Evolutionary conservation across 2,329 filamentous ascomycete species (phyloP), one percentile per base, ranked within the genome.

Genomic region (Phialocephala subalpina): DNA sequence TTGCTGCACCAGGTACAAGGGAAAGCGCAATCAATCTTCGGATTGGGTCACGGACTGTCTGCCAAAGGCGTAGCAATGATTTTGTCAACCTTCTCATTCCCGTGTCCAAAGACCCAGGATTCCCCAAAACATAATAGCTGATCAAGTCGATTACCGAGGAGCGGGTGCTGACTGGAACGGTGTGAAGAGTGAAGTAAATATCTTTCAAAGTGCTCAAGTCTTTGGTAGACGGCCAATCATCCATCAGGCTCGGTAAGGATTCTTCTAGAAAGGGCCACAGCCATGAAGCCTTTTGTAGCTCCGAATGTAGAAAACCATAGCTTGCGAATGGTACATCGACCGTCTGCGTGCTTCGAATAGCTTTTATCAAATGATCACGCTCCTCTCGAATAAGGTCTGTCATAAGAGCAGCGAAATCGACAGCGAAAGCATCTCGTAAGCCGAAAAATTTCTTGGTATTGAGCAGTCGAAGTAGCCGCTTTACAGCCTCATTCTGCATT

Each of bases 1-100:
- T 22, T 11, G 14, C n/a, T 36, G 22, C 25, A 11, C 25, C 49
- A 7, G 25, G 14, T 12, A 53, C 12, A 33, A 53, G 49, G 18
- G 25, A 40, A 38, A 53, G 22, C 25, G 59, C 47, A 55, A 61
- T 27, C 3, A 22, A 25, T 33, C 59, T 25, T 2, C 45, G 45
- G 22, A 11, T 47, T n/a, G 42, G 11, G 47, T 62, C 59, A 3
- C 27, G 1, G 14, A 42, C 27, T 9, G 25, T 45, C 42, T 27
- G 49, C 63, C 63, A 65, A 14, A 65, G 35, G 7, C n/a, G 16
- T 16, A 62, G 22, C 2, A 65, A 42, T 7, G 58, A 22, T 18
- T 62, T 56, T 9, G 52, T 35, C 25, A 53, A 29, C 3, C 22
- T 11, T 53, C 25, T 29, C 22, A 33, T 18, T 4, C n/a, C 49